A percentile compares a stretch with the other conserved stretches of the same genome.
phyloP scores from a whole-genome alignment of 345 rosid genomes.

The Excoecaria agallocha region DNA sequence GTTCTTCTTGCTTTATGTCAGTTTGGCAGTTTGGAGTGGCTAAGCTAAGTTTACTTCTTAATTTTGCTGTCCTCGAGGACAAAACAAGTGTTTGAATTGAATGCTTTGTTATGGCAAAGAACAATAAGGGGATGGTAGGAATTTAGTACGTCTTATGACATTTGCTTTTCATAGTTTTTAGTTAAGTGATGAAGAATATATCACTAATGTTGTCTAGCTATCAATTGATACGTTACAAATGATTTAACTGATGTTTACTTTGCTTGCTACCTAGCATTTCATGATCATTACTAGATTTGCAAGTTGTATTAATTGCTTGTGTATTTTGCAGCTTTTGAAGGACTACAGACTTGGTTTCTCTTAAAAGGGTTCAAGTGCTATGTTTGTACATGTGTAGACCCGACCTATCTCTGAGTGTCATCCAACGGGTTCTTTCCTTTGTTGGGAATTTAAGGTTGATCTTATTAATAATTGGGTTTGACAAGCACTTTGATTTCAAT shows the following conservation, averaged over 20 bases:
- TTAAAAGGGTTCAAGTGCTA: too few relatives aligned
- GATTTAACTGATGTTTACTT: too few relatives aligned
- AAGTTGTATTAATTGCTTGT: too few relatives aligned
- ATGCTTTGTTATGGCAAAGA: neutral
- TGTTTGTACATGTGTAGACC: constrained; percentile 80
- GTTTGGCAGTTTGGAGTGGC: too few relatives aligned
- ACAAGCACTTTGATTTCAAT: constrained; percentile 16
- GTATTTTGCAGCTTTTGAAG: too few relatives aligned
- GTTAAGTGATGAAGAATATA: too few relatives aligned
- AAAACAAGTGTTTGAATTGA: neutral
- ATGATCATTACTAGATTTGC: too few relatives aligned
- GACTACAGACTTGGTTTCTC: too few relatives aligned
- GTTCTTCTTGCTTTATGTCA: too few relatives aligned
- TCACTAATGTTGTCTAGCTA: too few relatives aligned
- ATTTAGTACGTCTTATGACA: neutral
- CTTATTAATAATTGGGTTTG: neutral
- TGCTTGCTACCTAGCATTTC: too few relatives aligned
- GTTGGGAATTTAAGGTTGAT: neutral
- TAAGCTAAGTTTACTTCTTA: neutral
- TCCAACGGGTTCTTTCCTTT: constrained; percentile 51
- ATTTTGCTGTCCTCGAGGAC: neutral
- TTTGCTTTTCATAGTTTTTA: neutral
- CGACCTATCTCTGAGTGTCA: constrained; percentile 55
- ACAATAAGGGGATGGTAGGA: neutral
- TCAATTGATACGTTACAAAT: too few relatives aligned